These are phyloP conservation scores for Cercospora sp. DNA, from an alignment of 2,329 filamentous ascomycete species.

Conservation along the genomic window DNA sequence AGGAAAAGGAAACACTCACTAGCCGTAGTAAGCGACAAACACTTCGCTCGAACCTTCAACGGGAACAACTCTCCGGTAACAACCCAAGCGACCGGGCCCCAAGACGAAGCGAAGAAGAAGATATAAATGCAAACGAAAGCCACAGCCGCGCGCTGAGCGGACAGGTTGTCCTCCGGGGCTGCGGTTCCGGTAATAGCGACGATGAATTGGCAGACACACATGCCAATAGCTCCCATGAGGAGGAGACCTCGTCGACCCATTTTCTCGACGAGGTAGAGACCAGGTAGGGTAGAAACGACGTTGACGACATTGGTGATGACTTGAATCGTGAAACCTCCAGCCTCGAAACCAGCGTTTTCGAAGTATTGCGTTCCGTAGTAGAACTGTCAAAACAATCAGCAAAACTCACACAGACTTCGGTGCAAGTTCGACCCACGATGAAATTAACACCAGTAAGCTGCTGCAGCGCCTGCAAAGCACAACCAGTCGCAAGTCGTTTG, in stretches of 20 bases:
- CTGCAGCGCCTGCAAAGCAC: constrained; percentile 72
- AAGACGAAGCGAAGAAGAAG: constrained; percentile 31
- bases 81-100: constrained; percentile 41
- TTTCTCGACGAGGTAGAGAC: constrained; percentile 59
- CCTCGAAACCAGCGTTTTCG: constrained; percentile 40
- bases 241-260: constrained; percentile 73
- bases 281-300: constrained; percentile 71
- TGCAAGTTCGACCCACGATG: constrained; percentile 7
- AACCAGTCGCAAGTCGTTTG: constrained; percentile 71
- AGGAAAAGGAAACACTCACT: background rate
- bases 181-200: constrained; percentile 50
- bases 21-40: constrained; percentile 28
- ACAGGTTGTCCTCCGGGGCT: constrained; percentile 17
- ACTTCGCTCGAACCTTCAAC: constrained; percentile 40
- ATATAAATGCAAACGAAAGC: constrained; percentile 33
- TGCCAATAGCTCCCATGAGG: constrained; percentile 71
- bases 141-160: constrained; percentile 27
- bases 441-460: constrained; percentile 61
- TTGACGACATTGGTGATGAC: constrained; percentile 62
- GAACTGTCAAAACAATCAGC: background rate
- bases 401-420: background rate
- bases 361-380: constrained; percentile 70
- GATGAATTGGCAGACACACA: constrained; percentile 57
- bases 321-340: constrained; percentile 27
- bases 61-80: constrained; percentile 44